These are phyloP conservation scores for Euryodendron excelsum DNA, from an alignment of 148 eudicot species.

Conservation along the genomic window DNA sequence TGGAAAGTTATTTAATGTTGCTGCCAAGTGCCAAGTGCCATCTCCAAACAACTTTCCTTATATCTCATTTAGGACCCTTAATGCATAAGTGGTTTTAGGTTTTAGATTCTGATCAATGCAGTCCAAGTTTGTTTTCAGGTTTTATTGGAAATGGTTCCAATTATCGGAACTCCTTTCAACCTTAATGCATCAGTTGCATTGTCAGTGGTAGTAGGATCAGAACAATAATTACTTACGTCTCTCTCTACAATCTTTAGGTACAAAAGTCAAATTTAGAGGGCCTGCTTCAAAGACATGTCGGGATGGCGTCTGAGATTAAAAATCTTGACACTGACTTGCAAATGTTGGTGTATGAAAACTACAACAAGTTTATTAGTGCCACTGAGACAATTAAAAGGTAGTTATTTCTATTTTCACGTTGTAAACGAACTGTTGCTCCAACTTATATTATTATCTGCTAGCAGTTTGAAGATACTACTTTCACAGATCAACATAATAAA, in stretches of 20 bases:
- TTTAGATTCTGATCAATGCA: neutral
- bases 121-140: neutral
- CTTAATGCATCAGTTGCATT: neutral
- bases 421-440: neutral
- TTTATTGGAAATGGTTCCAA: neutral
- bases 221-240: neutral
- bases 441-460: neutral
- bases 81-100: neutral
- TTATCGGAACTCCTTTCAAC: neutral
- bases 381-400: constrained; percentile 95
- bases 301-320: constrained; percentile 98
- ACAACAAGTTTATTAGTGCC: constrained; percentile 98
- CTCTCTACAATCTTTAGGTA: constrained; percentile 40
- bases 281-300: constrained; percentile 90
- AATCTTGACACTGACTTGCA: constrained; percentile 98
- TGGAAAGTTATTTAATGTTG: neutral
- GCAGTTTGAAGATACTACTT: neutral
- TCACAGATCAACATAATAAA: neutral
- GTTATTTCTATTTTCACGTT: neutral
- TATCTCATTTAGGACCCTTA: neutral
- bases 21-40: neutral
- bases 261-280: constrained; percentile 86
- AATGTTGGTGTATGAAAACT: constrained; percentile 97
- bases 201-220: neutral
- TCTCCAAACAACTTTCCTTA: neutral